Base-by-base conservation (phyloP, 257 asterid species). In the Lithospermum erythrorhizon region DNA sequence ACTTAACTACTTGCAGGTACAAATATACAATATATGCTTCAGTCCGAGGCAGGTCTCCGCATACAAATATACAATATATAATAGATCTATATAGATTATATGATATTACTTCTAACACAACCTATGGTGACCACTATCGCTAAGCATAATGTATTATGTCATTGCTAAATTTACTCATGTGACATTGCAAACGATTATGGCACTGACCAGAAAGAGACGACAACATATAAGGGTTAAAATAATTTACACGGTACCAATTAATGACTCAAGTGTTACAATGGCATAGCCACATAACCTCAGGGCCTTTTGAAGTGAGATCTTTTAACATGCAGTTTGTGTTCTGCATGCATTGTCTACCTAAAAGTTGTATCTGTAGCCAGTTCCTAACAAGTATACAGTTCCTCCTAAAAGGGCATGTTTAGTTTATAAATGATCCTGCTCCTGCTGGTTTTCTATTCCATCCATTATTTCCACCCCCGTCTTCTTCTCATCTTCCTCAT, bases 121-220 rank as follows among this genome's bases (percentile, higher is more conserved):
- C 0, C 7, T 13, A 35, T n/a, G 24, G 54, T 27, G 25, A 19
- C 6, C 52, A 30, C 24, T 20, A 2, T 30, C 8, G 37, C 37
- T 30, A 30, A 30, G 37, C 37, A 30, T 30, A 30, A 30, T 30
- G 37, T 30, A 30, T 30, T 30, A 30, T 30, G 37, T 30, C 9
- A 30, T 30, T 30, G 37, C 6, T 30, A 30, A 30, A 30, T 32
- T 59, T 10, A 20, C 17, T 55, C 59, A 55, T n/a, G 64, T 45
- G 64, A 37, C 6, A 20, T 47, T 5, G 25, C n/a, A 32, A 32
- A n/a, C 6, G 15, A 20, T 7, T 1, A 37, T 37, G 23, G 9
- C 75, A 65, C 67, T 91, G 98, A 96, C 65, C 86, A 58, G 94
- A 86, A n/a, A 78, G 81, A 70, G 68, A 11, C 1, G 16, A 37